Base-by-base conservation (phyloP, 768 basidiomycete genomes). In the Tephrocybe sp. region DNA sequence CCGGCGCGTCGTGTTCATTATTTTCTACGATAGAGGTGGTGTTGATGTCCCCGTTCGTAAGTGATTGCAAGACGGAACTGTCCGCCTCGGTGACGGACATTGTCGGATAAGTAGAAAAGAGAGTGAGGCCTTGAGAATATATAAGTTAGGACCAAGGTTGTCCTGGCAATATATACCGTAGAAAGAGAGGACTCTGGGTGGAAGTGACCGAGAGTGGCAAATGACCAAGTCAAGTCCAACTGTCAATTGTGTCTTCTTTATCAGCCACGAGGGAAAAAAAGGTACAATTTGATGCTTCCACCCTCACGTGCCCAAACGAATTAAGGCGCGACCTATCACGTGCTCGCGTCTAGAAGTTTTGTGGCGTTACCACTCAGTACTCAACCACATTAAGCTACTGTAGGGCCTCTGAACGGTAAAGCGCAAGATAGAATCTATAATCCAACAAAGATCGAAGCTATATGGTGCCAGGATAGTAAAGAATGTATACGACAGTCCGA, bases 71-170 rank as follows among this genome's bases (percentile, higher is more conserved):
- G 18, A 50, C 40, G 45, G 49, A 37, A 24, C 8, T 34, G 45
- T 59, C 57, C 47, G 53, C 45, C 45, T 56, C 50, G 8, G 39
- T 51, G 54, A 56, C 51, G 49, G 61, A 53, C 59, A 62, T 60
- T 41, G 53, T 60, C 43, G 47, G 49, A 54, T 59, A 57, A 54
- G 43, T 58, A 54, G 38, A 50, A 59, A 53, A 48, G 57, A 61
- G 52, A 41, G 59, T 45, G 50, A 34, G 34, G 33, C 20, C 40
- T 41, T 47, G 24, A 33, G 48, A n/a, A 50, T 50, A 51, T 47
- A 56, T 47, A 49, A 17, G n/a, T 9, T 37, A 9, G 25, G 24
- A 48, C 44, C 42, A 51, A 51, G 50, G 3, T 12, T 34, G 53
- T n/a, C 28, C 42, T 33, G 25, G 41, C 4, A 20, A 52, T 52